phyloP scores from a whole-genome alignment of 2,329 filamentous ascomycete species.

The Penicillium glabrum region DNA sequence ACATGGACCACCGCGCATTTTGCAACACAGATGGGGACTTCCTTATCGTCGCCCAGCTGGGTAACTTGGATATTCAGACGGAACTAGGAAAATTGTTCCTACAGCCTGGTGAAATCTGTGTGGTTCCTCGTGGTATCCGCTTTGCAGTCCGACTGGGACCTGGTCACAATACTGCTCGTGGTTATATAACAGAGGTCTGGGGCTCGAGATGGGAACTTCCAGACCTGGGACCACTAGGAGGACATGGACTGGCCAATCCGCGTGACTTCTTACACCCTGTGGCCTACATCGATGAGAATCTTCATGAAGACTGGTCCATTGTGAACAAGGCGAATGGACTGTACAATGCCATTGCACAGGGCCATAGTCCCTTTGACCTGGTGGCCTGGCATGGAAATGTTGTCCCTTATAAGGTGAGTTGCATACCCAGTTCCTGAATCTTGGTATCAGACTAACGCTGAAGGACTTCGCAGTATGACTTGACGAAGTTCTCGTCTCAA shows the following conservation, averaged over 20 bases:
- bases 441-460: not conserved
- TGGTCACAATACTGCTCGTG: not conserved
- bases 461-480: not conserved
- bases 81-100: slow-evolving; percentile 53
- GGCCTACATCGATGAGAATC: slow-evolving; percentile 55
- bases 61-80: slow-evolving; percentile 62
- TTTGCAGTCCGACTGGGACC: not conserved
- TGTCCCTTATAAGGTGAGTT: slow-evolving; percentile 53
- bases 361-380: slow-evolving; percentile 65
- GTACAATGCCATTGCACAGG: slow-evolving; percentile 58
- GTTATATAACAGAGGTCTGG: not conserved
- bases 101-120: not conserved
- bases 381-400: slow-evolving; percentile 68
- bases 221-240: slow-evolving; percentile 63
- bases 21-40: slow-evolving; percentile 64
- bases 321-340: slow-evolving; percentile 60
- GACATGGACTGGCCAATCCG: slow-evolving; percentile 63
- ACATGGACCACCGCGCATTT: slow-evolving; percentile 55
- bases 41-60: slow-evolving; percentile 62
- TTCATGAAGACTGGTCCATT: slow-evolving; percentile 53
- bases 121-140: not conserved
- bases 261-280: slow-evolving; percentile 63
- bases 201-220: slow-evolving; percentile 34
- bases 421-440: slow-evolving; percentile 43
- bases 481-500: not conserved